A percentile compares a stretch with the other conserved stretches of the same genome.
Evolutionary conservation across 345 rosid species (phyloP).

Genomic region (Balakata baccata): DNA sequence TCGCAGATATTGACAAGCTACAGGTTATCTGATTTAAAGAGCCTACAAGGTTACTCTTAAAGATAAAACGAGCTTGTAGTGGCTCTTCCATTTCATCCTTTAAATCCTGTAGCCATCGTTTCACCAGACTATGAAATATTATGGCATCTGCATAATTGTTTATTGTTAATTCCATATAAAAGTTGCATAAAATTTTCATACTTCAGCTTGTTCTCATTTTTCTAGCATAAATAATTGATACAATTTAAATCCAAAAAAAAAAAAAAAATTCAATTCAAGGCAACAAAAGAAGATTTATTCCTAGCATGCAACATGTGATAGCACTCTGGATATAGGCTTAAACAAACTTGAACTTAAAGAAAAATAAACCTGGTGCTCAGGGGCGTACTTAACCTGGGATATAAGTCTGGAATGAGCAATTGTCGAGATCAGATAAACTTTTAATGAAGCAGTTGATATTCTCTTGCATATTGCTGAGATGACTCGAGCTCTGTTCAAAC

Average conservation of each 20-base stretch:
- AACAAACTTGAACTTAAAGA: not conserved
- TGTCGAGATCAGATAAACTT: conserved; percentile 78
- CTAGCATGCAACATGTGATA: not conserved
- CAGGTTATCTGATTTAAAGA: conserved; percentile 63
- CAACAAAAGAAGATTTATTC: not conserved
- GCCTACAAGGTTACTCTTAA: conserved; percentile 51
- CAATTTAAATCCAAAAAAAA: conserved; percentile 1
- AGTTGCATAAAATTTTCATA: not conserved
- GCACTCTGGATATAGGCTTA: not conserved
- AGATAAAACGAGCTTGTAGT: conserved; percentile 57
- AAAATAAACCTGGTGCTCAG: not conserved
- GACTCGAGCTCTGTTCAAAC: conserved; percentile 51
- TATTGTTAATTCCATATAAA: conserved; percentile 5
- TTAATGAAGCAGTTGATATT: conserved; percentile 43
- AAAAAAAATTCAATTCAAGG: not conserved
- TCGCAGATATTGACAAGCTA: conserved; percentile 47
- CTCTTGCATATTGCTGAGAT: conserved; percentile 49
- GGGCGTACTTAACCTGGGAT: conserved; percentile 49
- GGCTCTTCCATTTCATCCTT: conserved; percentile 70
- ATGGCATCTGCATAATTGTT: conserved; percentile 46
- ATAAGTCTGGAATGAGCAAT: conserved; percentile 62
- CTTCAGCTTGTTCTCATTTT: not conserved
- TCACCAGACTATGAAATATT: conserved; percentile 61
- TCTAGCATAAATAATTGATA: not conserved
- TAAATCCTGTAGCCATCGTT: conserved; percentile 70